These are phyloP conservation scores for Puccinia hordei DNA, from an alignment of 1,284 basidiomycete genomes.

Conservation along the genomic window DNA sequence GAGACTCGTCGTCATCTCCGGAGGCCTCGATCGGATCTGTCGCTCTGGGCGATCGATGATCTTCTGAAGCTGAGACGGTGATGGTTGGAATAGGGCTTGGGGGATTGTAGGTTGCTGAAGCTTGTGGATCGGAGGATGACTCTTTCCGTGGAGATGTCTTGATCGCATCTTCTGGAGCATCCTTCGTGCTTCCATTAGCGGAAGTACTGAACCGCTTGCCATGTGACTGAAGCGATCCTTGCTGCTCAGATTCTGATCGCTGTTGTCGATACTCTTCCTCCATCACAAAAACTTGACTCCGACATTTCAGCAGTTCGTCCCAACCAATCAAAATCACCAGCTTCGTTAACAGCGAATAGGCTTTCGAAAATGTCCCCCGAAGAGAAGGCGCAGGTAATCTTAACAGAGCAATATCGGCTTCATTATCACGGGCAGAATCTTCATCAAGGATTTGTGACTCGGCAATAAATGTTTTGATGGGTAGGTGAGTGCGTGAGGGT, in stretches of 20 bases:
- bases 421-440: conserved; percentile 73
- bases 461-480: conserved; percentile 78
- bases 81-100: conserved; percentile 44
- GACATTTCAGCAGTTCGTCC: conserved; percentile 94
- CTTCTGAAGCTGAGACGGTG: conserved; percentile 47
- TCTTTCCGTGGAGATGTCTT: neutral
- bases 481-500: conserved; percentile 80
- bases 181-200: neutral
- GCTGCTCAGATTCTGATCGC: conserved; percentile 58
- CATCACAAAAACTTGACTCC: conserved; percentile 97
- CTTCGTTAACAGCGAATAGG: conserved; percentile 83
- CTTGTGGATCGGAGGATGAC: conserved; percentile 24
- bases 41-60: neutral
- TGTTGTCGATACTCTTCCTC: conserved; percentile 90
- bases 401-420: conserved; percentile 88
- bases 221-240: conserved; percentile 67
- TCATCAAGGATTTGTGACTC: conserved; percentile 69
- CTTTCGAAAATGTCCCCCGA: conserved; percentile 91
- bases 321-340: conserved; percentile 92
- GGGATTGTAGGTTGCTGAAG: conserved; percentile 10
- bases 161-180: neutral
- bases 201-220: conserved; percentile 57
- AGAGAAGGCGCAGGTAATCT: conserved; percentile 91
- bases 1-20: neutral
- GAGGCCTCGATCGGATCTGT: neutral